Evolutionary conservation across 768 basidiomycete species (phyloP).

Genomic region (Megacollybia marginata): DNA sequence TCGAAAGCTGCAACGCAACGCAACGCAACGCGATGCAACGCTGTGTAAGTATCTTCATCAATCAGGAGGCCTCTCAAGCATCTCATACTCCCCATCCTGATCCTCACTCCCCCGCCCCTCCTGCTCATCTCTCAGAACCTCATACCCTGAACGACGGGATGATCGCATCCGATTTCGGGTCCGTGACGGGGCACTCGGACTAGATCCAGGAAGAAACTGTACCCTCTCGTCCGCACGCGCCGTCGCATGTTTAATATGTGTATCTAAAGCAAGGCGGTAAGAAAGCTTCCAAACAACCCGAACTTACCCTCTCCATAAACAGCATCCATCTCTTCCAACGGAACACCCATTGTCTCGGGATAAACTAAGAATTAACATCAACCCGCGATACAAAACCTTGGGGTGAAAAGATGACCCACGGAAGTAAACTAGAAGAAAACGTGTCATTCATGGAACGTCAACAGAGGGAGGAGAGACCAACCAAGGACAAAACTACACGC

Average conservation of each 20-base stretch:
- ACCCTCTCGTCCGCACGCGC: not conserved
- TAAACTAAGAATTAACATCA: slow-evolving; percentile 50
- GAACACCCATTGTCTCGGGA: slow-evolving; percentile 81
- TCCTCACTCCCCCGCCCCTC: no score
- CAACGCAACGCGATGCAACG: no score
- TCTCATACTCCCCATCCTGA: no score
- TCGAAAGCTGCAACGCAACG: no score
- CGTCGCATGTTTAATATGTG: not conserved
- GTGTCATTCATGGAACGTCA: slow-evolving; percentile 51
- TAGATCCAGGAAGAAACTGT: not conserved
- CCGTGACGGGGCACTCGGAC: no score
- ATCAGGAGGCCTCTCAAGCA: no score
- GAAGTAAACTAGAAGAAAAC: slow-evolving; percentile 69
- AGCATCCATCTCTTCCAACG: slow-evolving; percentile 86
- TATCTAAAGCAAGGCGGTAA: not conserved
- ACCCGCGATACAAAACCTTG: not conserved
- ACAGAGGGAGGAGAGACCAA: slow-evolving; percentile 19
- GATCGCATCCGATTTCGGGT: no score
- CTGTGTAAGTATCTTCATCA: no score
- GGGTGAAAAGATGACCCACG: slow-evolving; percentile 37
- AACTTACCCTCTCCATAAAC: slow-evolving; percentile 77
- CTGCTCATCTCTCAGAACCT: no score
- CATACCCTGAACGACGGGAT: no score
- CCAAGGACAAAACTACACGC: slow-evolving; percentile 73
- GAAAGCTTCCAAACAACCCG: not conserved